phyloP scores from a whole-genome alignment of 169 alveolate species.

The Eimeria zaria region DNA sequence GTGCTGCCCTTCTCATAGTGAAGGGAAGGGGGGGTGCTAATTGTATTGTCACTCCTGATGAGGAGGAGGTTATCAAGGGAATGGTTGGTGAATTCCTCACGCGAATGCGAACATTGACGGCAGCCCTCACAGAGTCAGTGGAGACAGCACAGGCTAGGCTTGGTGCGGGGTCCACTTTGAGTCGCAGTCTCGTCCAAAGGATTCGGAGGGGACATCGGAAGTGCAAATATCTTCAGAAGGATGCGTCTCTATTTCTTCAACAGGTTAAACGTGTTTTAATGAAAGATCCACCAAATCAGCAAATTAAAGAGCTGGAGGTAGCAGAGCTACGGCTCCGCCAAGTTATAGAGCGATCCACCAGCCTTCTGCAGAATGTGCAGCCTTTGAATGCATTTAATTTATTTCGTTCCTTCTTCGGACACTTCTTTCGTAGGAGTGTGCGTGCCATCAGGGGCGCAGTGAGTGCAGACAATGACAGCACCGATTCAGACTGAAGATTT shows the following conservation, averaged over 20 bases:
- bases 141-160: background rate
- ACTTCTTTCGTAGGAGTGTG: background rate
- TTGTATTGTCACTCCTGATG: background rate
- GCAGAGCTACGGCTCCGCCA: background rate
- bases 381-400: background rate
- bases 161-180: too few relatives aligned
- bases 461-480: background rate
- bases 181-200: too few relatives aligned
- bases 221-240: background rate
- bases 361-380: background rate
- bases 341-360: background rate
- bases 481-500: background rate
- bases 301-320: background rate
- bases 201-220: background rate
- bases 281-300: background rate
- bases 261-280: background rate
- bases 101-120: background rate
- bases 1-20: slow-evolving; percentile 14
- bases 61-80: background rate
- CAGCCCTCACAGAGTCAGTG: background rate
- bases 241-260: background rate
- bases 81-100: background rate
- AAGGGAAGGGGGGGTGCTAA: background rate
- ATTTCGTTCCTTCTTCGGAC: background rate
- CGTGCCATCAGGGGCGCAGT: background rate